Evolutionary conservation across 495 filamentous ascomycete species (phyloP), one percentile per base, ranked within the genome.

Genomic region (Cairneyella variabilis): DNA sequence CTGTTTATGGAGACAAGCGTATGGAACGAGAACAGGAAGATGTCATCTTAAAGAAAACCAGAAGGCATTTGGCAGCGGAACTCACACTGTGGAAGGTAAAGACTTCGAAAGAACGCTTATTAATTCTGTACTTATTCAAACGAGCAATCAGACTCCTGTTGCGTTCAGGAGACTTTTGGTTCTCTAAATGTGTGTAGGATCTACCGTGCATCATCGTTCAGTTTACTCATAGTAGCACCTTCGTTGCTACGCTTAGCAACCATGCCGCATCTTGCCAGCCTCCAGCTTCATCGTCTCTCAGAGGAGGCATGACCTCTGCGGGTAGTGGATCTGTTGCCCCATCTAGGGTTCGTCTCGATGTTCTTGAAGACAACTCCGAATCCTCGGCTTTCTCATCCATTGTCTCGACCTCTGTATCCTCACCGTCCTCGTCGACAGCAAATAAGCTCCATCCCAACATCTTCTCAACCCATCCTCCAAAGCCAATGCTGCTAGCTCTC

Each of bases 211-310:
- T n/a, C n/a, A n/a, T n/a, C n/a, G n/a, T n/a, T n/a, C n/a, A n/a
- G n/a, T n/a, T n/a, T n/a, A n/a, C n/a, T 57, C 28, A 64, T 10
- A 64, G 44, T 23, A 95, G 66, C 18, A 88, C 82, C 55, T 84
- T 88, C 30, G 81, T 85, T 20, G 88, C 85, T 44, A 91, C 82
- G 41, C 81, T 83, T 44, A 95, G 71, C 53, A 96, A 68, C 91
- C 89, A 96, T 22, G 85, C 79, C 30, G 88, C 90, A 72, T 95
- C 91, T 53, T 85, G 78, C 90, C 88, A 95, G 8, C 79, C 83
- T 12, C 84, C 81, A 11, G 73, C 76, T 45, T 83, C 73, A 26
- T 78, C 74, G 43, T 66, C 58, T 42, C 68, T 70, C 0, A 75
- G 75, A 0, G 74, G 71, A 25, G 72, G 75, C 27, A 75, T 61